Base-by-base conservation (phyloP, 108 stramenopile species). In the Cylindrotheca closterium region DNA sequence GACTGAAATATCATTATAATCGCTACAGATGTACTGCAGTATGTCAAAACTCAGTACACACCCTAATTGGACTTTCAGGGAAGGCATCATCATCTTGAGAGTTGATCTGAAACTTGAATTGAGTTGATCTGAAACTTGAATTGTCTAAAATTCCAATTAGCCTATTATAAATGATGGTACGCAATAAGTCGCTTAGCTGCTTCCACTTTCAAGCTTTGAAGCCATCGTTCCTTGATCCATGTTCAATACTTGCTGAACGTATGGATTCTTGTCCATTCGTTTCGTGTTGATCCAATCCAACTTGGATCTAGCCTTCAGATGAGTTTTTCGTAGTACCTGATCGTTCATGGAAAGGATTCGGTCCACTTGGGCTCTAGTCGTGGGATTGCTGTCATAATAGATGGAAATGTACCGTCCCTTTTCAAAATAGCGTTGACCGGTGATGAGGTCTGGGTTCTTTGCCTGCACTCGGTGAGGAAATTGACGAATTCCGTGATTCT, bases 401-500 rank as follows among this genome's bases (percentile, higher is more conserved):
- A 94, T 65, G 18, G 79, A 81, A 37, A 94, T 71, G 72, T 89
- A 92, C 10, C 93, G 78, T 46, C 90, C 93, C 75, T 90, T 81
- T 60, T 90, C 77, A 60, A 82, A 91, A 68, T 90, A 92, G 18
- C 93, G 80, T 72, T 84, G 80, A 19, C 90, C 90, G 10, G 82
- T 74, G 26, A 67, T 62, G 52, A 33, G 62, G 57, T 94, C 93
- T 12, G 90, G 67, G 62, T 88, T 84, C 63, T 81, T 84, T 53
- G 93, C 86, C 55, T 88, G 81, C 68, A 92, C 90, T 5, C 90
- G 74, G 67, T 90, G 87, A 25, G 93, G 93, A 3, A 94, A 76
- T 51, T 86, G 81, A 7, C 93, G 82, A 51, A 94, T 74, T 4
- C 93, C 93, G 64, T 91, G 90, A 63, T 94, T 94, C 70, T 85